Evolutionary conservation across 371 early-diverging fungal species (phyloP).

Genomic region (Mortierella sp.): DNA sequence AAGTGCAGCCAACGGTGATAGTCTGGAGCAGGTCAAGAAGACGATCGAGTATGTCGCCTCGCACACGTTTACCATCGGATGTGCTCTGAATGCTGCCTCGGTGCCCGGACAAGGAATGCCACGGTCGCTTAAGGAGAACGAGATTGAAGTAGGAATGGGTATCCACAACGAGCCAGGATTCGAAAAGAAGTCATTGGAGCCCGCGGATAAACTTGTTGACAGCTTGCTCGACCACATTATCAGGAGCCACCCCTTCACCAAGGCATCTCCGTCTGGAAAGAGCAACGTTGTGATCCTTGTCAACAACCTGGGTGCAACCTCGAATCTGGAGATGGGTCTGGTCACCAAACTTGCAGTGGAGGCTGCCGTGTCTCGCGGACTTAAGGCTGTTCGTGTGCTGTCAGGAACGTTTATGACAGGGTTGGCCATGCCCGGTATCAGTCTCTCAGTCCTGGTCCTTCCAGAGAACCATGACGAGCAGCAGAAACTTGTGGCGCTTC

Average conservation of each 20-base stretch:
- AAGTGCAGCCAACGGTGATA: slow-evolving; percentile 70
- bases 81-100: slow-evolving; percentile 80
- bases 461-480: slow-evolving; percentile 56
- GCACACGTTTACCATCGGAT: slow-evolving; percentile 82
- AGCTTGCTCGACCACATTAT: slow-evolving; percentile 70
- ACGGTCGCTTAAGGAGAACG: slow-evolving; percentile 60
- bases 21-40: slow-evolving; percentile 68
- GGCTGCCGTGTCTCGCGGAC: slow-evolving; percentile 38
- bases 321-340: slow-evolving; percentile 77
- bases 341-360: slow-evolving; percentile 76
- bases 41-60: slow-evolving; percentile 66
- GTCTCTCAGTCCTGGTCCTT: slow-evolving; percentile 70
- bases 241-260: slow-evolving; percentile 60
- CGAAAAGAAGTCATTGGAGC: slow-evolving; percentile 60
- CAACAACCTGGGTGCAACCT: slow-evolving; percentile 86
- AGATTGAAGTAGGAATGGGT: slow-evolving; percentile 85
- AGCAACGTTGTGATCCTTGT: slow-evolving; percentile 71
- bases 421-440: slow-evolving; percentile 84
- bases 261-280: slow-evolving; percentile 35
- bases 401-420: slow-evolving; percentile 81
- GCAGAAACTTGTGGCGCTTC: slow-evolving; percentile 54
- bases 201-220: slow-evolving; percentile 66
- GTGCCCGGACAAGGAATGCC: slow-evolving; percentile 76
- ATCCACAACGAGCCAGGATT: slow-evolving; percentile 82
- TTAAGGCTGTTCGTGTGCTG: slow-evolving; percentile 68